Conservation (phyloP, 306 rosid species). For the Ochetophila trinervis region DNA sequence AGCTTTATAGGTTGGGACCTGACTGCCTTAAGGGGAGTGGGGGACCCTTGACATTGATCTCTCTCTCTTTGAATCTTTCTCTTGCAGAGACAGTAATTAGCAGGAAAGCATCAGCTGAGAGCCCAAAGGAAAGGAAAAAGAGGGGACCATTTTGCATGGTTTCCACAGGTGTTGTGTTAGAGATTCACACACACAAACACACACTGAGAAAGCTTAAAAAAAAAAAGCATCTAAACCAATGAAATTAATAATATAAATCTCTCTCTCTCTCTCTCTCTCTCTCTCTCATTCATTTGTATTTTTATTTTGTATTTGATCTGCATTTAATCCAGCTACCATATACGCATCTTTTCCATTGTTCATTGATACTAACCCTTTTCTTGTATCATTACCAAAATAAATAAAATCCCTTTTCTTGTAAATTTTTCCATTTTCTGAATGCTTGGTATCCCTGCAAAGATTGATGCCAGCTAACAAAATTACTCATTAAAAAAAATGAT, state of each 20-base stretch:
- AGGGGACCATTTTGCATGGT: slow-evolving; percentile 87
- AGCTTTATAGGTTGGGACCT: slow-evolving; percentile 41
- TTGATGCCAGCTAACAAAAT: slow-evolving; percentile 57
- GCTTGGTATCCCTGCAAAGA: slow-evolving; percentile 31
- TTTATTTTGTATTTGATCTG: not conserved
- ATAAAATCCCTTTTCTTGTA: slow-evolving; percentile 27
- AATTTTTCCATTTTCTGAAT: slow-evolving; percentile 48
- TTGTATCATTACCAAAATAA: too few relatives aligned
- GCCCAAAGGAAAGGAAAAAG: slow-evolving; percentile 21
- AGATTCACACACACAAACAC: slow-evolving; percentile 33
- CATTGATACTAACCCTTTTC: slow-evolving; percentile 25
- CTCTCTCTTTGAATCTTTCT: slow-evolving; percentile 13
- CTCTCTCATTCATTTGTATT: not conserved
- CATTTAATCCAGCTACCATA: slow-evolving; percentile 17
- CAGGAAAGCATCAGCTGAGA: slow-evolving; percentile 21
- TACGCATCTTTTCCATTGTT: slow-evolving; percentile 22
- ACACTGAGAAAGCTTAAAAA: slow-evolving; percentile 18
- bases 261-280: slow-evolving; percentile 15
- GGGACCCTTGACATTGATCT: slow-evolving; percentile 40
- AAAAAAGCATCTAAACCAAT: slow-evolving; percentile 36
- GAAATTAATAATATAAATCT: slow-evolving; percentile 20
- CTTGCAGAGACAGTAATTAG: not conserved
- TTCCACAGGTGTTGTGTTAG: slow-evolving; percentile 30
- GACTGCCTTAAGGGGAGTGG: slow-evolving; percentile 29
- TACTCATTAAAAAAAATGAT: slow-evolving; percentile 39